These are phyloP conservation scores for Candida ipomoeae DNA, from an alignment of 805 yeast genomes.

Conservation along the genomic window DNA sequence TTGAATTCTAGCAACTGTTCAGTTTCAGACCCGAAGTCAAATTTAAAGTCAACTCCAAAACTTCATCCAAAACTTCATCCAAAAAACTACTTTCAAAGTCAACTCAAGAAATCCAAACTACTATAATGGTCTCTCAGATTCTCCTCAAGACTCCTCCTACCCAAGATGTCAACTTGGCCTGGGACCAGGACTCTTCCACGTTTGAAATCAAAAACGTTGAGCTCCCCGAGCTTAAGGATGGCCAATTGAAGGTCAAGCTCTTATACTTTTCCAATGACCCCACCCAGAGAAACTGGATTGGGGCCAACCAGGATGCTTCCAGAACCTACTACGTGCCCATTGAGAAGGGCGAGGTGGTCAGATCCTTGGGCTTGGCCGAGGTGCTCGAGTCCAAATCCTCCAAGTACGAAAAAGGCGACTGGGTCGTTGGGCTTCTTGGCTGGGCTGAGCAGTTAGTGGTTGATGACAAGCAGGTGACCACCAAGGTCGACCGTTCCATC, in stretches of 20 bases:
- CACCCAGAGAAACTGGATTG: conserved; percentile 57
- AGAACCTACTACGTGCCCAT: conserved; percentile 36
- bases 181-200: conserved; percentile 25
- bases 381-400: conserved; percentile 45
- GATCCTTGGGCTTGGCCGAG: conserved; percentile 46
- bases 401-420: conserved; percentile 42
- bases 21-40: too few species aligned
- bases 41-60: too few species aligned
- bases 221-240: conserved; percentile 25
- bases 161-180: conserved; percentile 18
- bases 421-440: conserved; percentile 33
- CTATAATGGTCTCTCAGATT: conserved; percentile 16
- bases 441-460: conserved; percentile 50
- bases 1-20: too few species aligned
- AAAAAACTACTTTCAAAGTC: too few species aligned
- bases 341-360: conserved; percentile 43
- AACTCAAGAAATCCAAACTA: too few species aligned
- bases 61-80: too few species aligned
- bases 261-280: conserved; percentile 56
- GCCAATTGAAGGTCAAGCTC: conserved; percentile 43
- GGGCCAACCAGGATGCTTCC: conserved; percentile 27
- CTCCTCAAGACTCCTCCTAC: conserved; percentile 22
- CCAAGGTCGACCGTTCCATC: conserved; percentile 25
- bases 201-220: conserved; percentile 22
- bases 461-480: conserved; percentile 21